A percentile compares a stretch with the other conserved stretches of the same genome.
Evolutionary conservation across 75 land plant species (phyloP).

Genomic region (Adiantum capillusveneris): DNA sequence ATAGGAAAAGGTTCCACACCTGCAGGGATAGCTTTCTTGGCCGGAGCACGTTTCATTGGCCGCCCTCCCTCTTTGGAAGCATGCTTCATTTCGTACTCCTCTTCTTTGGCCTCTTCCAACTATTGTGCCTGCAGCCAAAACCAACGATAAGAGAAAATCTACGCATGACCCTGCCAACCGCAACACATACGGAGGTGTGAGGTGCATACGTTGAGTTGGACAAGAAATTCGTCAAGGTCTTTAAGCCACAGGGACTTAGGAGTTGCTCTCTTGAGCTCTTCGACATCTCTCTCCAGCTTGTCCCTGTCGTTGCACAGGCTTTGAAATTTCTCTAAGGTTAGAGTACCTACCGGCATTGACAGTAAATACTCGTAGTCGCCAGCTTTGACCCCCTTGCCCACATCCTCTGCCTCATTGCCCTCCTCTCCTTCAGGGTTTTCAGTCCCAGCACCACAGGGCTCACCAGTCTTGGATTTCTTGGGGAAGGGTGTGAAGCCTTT

Average conservation of each 20-base stretch:
- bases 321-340: constrained; percentile 84
- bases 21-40: constrained; percentile 11
- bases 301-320: constrained; percentile 54
- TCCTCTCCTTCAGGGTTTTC: constrained; percentile 32
- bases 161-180: neutral
- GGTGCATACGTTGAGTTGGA: constrained; percentile 61
- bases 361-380: constrained; percentile 89
- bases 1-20: neutral
- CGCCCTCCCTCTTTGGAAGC: constrained; percentile 27
- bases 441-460: constrained; percentile 55
- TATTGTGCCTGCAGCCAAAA: constrained; percentile 24
- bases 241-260: constrained; percentile 68
- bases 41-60: constrained; percentile 11
- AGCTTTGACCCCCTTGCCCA: constrained; percentile 23
- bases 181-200: no score
- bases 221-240: constrained; percentile 72
- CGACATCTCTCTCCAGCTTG: constrained; percentile 55
- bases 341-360: constrained; percentile 77
- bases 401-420: constrained; percentile 31
- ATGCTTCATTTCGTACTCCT: constrained; percentile 26
- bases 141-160: neutral
- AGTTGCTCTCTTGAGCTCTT: constrained; percentile 52
- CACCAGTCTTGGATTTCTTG: constrained; percentile 56
- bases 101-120: constrained; percentile 32
- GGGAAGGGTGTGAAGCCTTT: constrained; percentile 94